Percentiles rank a stretch among this genome's conserved stretches.
Evolutionary conservation across 345 rosid species (phyloP).

Genomic region (Gossypium arboreum): DNA sequence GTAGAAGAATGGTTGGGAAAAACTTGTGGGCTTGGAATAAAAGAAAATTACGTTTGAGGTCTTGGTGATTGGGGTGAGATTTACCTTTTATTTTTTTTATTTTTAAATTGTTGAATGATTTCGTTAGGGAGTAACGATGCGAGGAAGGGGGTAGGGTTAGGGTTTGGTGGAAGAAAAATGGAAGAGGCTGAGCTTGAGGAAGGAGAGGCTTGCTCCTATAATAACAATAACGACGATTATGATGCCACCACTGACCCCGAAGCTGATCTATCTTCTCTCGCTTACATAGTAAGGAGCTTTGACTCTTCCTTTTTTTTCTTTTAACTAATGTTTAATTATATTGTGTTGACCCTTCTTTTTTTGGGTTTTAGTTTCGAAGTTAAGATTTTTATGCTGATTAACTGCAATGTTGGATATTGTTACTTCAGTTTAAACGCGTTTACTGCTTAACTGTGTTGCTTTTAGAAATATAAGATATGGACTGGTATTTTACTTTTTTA

Average conservation of each 20-base stretch:
- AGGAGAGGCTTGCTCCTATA: conserved; percentile 67
- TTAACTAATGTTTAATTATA: conserved; percentile 1
- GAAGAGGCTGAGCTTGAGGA: conserved; percentile 72
- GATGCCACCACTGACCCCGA: conserved; percentile 61
- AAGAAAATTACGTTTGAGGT: conserved; percentile 14
- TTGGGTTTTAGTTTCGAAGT: conserved; percentile 26
- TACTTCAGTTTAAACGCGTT: conserved; percentile 4
- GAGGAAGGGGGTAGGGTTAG: conserved; percentile 47
- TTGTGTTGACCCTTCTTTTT: neutral
- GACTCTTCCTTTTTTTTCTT: neutral
- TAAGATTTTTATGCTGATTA: conserved; percentile 19
- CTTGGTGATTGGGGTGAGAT: conserved; percentile 21
- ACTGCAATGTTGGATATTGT: conserved; percentile 20
- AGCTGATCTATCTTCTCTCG: conserved; percentile 65
- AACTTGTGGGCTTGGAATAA: conserved; percentile 19
- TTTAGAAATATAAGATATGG: conserved; percentile 6
- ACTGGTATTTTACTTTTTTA: neutral
- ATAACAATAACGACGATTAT: conserved; percentile 44
- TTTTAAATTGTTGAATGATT: conserved; percentile 31
- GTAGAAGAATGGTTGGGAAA: conserved; percentile 18
- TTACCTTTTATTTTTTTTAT: conserved; percentile 21
- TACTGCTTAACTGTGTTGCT: conserved; percentile 8
- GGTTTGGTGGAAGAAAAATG: conserved; percentile 38
- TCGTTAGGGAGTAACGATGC: conserved; percentile 47
- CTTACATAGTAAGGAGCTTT: conserved; percentile 66